Percentiles rank a stretch among this genome's conserved stretches.
Evolutionary conservation across 139 green algal species (phyloP).

Genomic region (Tetradesmus obliquus): DNA sequence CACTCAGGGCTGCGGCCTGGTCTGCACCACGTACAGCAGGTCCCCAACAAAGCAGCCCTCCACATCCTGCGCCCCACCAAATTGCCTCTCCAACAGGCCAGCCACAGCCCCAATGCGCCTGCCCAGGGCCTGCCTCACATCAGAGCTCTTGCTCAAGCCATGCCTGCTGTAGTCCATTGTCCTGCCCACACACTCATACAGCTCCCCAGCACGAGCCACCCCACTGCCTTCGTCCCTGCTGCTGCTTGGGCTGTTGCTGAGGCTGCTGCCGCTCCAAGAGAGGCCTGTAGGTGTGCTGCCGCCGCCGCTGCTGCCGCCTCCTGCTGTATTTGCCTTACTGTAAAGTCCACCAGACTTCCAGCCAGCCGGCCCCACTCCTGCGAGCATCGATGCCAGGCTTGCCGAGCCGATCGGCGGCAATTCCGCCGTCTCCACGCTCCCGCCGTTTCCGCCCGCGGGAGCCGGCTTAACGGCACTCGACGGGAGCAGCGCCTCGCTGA

Average conservation of each 20-base stretch:
- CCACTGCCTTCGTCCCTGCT: not conserved
- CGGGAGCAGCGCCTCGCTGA: slow-evolving; percentile 81
- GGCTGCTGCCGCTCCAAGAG: not conserved
- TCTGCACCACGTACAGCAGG: slow-evolving; percentile 92
- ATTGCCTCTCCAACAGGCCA: slow-evolving; percentile 71
- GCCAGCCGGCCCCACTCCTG: not conserved
- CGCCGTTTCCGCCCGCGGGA: not conserved
- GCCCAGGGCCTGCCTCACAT: slow-evolving; percentile 60
- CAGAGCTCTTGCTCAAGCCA: slow-evolving; percentile 67
- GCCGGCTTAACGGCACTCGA: not conserved
- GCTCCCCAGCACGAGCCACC: slow-evolving; percentile 16
- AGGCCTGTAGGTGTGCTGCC: not conserved
- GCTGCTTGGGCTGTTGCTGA: not conserved
- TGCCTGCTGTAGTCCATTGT: slow-evolving; percentile 91
- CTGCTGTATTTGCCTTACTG: not conserved
- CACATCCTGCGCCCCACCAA: slow-evolving; percentile 89
- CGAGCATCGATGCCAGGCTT: not conserved
- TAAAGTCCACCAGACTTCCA: not conserved
- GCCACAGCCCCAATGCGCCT: slow-evolving; percentile 70
- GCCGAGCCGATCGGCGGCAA: not conserved
- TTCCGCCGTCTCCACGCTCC: not conserved
- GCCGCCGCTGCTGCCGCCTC: not conserved
- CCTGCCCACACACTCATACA: slow-evolving; percentile 47
- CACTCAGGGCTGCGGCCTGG: slow-evolving; percentile 84
- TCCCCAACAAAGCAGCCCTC: slow-evolving; percentile 89